Evolutionary conservation across 495 filamentous ascomycete genomes (phyloP).

Genomic region (Penicillium longicatenatum): DNA sequence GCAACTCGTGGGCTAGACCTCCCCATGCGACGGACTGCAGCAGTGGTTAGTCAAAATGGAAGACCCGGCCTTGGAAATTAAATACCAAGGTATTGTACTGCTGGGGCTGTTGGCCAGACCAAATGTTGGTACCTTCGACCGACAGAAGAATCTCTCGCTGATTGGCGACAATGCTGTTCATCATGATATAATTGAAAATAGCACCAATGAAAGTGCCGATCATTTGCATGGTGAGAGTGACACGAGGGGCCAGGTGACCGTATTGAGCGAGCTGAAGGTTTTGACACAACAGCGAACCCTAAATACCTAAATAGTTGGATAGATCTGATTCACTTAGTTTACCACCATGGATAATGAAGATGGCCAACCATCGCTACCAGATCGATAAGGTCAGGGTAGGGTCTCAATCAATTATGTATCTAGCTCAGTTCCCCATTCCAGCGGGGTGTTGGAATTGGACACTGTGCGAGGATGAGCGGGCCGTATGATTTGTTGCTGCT

Average conservation of each 20-base stretch:
- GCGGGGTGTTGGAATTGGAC: too few species aligned
- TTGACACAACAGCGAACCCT: not conserved
- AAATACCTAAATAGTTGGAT: too few species aligned
- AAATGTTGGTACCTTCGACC: slow-evolving; percentile 6
- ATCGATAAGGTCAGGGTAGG: too few species aligned
- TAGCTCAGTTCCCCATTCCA: too few species aligned
- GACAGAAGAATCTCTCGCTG: slow-evolving; percentile 6
- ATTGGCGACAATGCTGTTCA: slow-evolving; percentile 6
- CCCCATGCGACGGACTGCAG: slow-evolving; percentile 5
- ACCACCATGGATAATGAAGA: too few species aligned
- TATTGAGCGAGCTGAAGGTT: slow-evolving; percentile 8
- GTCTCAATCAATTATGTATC: too few species aligned
- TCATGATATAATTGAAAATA: slow-evolving; percentile 10
- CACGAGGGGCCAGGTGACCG: slow-evolving; percentile 2
- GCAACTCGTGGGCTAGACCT: slow-evolving; percentile 7
- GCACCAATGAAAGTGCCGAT: slow-evolving; percentile 7
- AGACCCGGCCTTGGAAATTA: not conserved
- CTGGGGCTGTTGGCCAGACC: slow-evolving; percentile 7
- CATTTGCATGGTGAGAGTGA: slow-evolving; percentile 5
- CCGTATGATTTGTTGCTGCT: too few species aligned
- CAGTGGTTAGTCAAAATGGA: not conserved
- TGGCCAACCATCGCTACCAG: too few species aligned
- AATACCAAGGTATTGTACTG: slow-evolving; percentile 9
- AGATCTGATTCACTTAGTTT: too few species aligned
- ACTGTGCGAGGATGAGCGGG: too few species aligned